Percentiles rank a stretch among this genome's conserved stretches.
Conservation (phyloP, 1,284 basidiomycete genomes). For the Ceratobasidium theobromae region DNA sequence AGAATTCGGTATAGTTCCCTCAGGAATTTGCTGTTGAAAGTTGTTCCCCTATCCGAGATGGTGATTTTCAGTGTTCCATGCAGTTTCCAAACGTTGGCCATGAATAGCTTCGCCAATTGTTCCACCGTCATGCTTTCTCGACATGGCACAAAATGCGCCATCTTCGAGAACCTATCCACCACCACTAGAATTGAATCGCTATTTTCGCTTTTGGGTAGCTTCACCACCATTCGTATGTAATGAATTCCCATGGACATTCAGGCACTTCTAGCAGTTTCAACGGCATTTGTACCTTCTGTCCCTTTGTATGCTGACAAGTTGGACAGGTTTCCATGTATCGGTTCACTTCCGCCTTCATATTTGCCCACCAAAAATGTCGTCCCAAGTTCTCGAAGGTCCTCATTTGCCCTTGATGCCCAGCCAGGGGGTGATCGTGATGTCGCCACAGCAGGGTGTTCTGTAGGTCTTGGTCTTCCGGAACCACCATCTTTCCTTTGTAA, state of each 20-base stretch:
- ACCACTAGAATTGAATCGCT: background rate
- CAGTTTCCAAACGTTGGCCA: slow-evolving; percentile 3
- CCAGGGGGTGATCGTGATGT: no score
- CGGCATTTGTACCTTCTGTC: no score
- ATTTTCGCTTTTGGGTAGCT: background rate
- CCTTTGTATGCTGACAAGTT: no score
- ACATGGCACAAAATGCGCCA: background rate
- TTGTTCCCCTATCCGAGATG: slow-evolving; percentile 1
- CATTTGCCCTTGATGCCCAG: no score
- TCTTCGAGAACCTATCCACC: background rate
- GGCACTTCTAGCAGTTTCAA: background rate
- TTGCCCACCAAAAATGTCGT: no score
- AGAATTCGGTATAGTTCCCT: slow-evolving; percentile 20
- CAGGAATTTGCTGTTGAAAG: slow-evolving; percentile 40
- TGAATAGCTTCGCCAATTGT: background rate
- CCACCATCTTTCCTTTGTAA: background rate
- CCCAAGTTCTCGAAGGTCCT: no score
- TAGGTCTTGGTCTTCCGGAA: background rate
- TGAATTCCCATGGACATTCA: background rate
- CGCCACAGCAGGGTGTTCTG: background rate
- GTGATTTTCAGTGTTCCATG: background rate
- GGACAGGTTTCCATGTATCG: no score
- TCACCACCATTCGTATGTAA: background rate
- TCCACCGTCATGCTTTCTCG: background rate
- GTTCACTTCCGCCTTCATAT: no score